These are phyloP conservation scores for Candida nitratophila DNA, from an alignment of 805 yeast species.

Conservation along the genomic window DNA sequence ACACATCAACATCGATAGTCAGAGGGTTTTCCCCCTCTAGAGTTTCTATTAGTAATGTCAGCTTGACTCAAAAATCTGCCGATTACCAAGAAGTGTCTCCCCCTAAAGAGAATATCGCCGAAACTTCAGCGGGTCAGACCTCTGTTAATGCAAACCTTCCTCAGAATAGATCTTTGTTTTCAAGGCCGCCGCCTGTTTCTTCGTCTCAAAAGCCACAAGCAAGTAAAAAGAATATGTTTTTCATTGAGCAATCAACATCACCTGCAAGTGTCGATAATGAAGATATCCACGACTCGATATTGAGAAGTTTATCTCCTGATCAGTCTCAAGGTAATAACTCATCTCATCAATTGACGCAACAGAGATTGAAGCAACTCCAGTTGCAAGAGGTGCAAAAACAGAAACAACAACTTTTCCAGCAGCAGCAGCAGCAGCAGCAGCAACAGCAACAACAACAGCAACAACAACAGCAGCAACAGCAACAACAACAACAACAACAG, in stretches of 20 bases:
- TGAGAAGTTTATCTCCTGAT: not conserved
- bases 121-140: not conserved
- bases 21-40: slow-evolving; percentile 10
- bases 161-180: not conserved
- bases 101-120: not conserved
- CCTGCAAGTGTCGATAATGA: slow-evolving; percentile 13
- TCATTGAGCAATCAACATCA: slow-evolving; percentile 25
- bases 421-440: not conserved
- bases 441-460: slow-evolving; percentile 4
- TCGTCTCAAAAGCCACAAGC: not conserved
- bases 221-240: slow-evolving; percentile 18
- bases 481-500: no score
- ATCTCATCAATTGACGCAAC: not conserved
- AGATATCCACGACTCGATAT: not conserved
- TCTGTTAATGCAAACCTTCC: not conserved
- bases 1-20: slow-evolving; percentile 9
- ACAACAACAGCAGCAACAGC: not conserved
- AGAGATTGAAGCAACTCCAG: not conserved
- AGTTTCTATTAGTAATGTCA: slow-evolving; percentile 2
- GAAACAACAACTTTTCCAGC: slow-evolving; percentile 1
- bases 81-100: no score
- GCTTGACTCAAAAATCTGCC: no score
- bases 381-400: not conserved
- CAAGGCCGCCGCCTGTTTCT: not conserved
- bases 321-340: not conserved